Percentiles rank a stretch among this genome's conserved stretches.
Conservation (phyloP, 2,329 filamentous ascomycete genomes). For the Didymella pinodella region DNA sequence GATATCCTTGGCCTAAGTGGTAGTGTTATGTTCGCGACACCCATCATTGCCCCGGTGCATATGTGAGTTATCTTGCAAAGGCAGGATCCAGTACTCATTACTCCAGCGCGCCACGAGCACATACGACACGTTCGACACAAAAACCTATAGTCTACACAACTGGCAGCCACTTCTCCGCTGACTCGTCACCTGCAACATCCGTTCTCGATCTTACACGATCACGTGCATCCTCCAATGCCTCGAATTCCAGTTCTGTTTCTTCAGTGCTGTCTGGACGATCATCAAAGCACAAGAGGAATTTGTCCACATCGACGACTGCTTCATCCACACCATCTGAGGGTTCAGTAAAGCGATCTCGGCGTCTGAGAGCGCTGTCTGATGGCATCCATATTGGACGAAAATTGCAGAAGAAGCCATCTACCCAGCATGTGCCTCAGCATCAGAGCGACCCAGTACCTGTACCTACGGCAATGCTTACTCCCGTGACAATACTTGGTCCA, state of each 20-base stretch:
- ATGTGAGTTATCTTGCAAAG: conserved; percentile 4
- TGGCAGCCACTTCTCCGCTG: conserved; percentile 21
- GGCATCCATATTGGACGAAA: conserved; percentile 8
- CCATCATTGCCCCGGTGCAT: conserved; percentile 10
- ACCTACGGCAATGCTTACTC: conserved; percentile 17
- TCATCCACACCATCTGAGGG: conserved; percentile 11
- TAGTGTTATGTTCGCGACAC: conserved; percentile 9
- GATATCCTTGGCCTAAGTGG: conserved; percentile 10
- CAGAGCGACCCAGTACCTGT: conserved; percentile 16
- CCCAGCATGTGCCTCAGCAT: conserved; percentile 12
- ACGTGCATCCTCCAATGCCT: conserved; percentile 19
- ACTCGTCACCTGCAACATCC: conserved; percentile 22
- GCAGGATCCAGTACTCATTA: not conserved
- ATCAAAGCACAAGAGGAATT: conserved; percentile 13
- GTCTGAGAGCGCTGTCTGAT: conserved; percentile 17
- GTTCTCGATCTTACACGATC: conserved; percentile 16
- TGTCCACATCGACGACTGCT: conserved; percentile 11
- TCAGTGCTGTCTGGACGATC: conserved; percentile 11
- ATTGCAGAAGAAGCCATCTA: conserved; percentile 20
- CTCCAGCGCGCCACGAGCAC: conserved; percentile 1
- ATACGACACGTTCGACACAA: not conserved
- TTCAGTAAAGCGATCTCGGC: conserved; percentile 10
- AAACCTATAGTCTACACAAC: conserved; percentile 8
- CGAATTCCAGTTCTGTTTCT: conserved; percentile 11
- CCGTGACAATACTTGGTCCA: conserved; percentile 18